Evolutionary conservation across 2,329 filamentous ascomycete species (phyloP).

Genomic region (Trichophaea hybrida): DNA sequence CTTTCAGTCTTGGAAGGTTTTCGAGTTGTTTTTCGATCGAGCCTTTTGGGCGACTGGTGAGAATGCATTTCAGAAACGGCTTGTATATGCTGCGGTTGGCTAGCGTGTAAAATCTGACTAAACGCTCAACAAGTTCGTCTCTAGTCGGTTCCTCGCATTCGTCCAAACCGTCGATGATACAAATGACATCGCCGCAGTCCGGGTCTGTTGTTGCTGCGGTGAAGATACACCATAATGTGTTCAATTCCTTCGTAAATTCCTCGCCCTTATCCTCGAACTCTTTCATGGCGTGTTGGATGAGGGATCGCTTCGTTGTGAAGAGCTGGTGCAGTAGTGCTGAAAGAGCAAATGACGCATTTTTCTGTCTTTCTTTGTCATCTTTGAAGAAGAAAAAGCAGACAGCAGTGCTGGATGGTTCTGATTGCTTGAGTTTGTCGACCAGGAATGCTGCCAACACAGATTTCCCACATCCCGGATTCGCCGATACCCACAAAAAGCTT

Average conservation of each 20-base stretch:
- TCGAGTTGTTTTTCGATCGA: slow-evolving; percentile 20
- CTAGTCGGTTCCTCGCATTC: slow-evolving; percentile 16
- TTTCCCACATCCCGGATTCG: slow-evolving; percentile 18
- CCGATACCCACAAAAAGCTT: slow-evolving; percentile 15
- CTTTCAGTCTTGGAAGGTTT: neutral
- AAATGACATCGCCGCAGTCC: slow-evolving; percentile 14
- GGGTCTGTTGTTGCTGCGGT: neutral
- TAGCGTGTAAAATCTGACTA: neutral
- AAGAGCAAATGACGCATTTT: slow-evolving; percentile 8
- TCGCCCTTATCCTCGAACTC: neutral
- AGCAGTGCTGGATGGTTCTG: neutral
- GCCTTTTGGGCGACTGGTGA: slow-evolving; percentile 21
- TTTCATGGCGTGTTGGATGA: slow-evolving; percentile 4
- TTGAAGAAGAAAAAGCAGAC: slow-evolving; percentile 20
- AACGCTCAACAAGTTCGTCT: slow-evolving; percentile 10
- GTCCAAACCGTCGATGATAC: slow-evolving; percentile 22
- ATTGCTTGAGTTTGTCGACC: slow-evolving; percentile 10
- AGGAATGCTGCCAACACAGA: slow-evolving; percentile 13
- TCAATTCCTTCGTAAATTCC: neutral
- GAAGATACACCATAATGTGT: slow-evolving; percentile 8
- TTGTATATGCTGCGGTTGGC: neutral
- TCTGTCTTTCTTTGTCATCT: slow-evolving; percentile 7
- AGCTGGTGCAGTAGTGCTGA: slow-evolving; percentile 15
- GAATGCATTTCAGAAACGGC: slow-evolving; percentile 16
- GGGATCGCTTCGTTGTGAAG: slow-evolving; percentile 1